These are phyloP conservation scores for Aspergillus thermomutatus DNA, from an alignment of 2,329 filamentous ascomycete genomes.

Conservation along the genomic window DNA sequence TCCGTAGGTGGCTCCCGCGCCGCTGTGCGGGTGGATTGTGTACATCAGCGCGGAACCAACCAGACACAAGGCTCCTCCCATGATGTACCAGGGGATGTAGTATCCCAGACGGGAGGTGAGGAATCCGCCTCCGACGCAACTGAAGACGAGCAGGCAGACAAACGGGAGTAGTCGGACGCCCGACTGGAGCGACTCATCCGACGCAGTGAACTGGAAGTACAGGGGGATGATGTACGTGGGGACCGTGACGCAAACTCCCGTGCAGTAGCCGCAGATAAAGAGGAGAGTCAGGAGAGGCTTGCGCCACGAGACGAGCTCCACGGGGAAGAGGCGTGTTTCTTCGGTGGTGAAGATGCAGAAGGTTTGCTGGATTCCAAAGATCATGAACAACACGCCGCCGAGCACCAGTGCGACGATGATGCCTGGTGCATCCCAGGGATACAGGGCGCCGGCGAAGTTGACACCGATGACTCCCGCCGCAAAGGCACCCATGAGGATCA, in stretches of 20 bases:
- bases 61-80: constrained; percentile 9
- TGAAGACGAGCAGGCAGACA: constrained; percentile 19
- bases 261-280: constrained; percentile 31
- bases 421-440: constrained; percentile 44
- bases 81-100: constrained; percentile 19
- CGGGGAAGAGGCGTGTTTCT: constrained; percentile 48
- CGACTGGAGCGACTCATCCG: constrained; percentile 31
- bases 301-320: constrained; percentile 41
- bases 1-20: constrained; percentile 9
- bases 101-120: constrained; percentile 14
- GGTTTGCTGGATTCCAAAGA: constrained; percentile 48
- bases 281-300: constrained; percentile 43
- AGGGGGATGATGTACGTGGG: constrained; percentile 51
- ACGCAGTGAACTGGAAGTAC: constrained; percentile 51
- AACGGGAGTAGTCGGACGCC: constrained; percentile 31
- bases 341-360: constrained; percentile 43
- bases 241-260: constrained; percentile 34
- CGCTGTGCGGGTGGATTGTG: constrained; percentile 6
- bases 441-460: constrained; percentile 50
- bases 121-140: neutral
- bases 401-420: constrained; percentile 20
- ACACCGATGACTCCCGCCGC: constrained; percentile 46
- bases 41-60: constrained; percentile 16
- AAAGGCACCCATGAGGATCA: constrained; percentile 45
- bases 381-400: constrained; percentile 42